Evolutionary conservation across 257 asterid genomes (phyloP).

Genomic region (Penstemon eatonii): DNA sequence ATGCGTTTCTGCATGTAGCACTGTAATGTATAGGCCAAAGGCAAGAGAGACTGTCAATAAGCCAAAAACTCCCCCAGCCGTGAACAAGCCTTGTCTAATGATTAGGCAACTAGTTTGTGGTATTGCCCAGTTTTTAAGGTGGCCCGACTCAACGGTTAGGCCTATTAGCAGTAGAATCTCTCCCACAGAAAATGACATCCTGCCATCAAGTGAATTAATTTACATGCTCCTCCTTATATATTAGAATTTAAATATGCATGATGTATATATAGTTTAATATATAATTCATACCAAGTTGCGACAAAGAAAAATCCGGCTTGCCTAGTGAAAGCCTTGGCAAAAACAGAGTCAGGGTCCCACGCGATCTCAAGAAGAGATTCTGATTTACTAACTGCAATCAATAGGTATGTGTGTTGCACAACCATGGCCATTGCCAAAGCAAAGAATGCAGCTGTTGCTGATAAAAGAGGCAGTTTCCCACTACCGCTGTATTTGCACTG

Average conservation of each 20-base stretch:
- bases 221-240: not conserved
- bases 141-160: constrained; percentile 83
- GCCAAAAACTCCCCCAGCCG: constrained; percentile 78
- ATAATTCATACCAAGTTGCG: constrained; percentile 65
- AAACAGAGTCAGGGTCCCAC: constrained; percentile 58
- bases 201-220: constrained; percentile 20
- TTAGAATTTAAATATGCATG: too few relatives aligned
- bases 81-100: constrained; percentile 64
- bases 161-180: constrained; percentile 78
- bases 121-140: constrained; percentile 64
- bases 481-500: constrained; percentile 58
- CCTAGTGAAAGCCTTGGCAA: constrained; percentile 51
- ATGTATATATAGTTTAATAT: not conserved
- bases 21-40: constrained; percentile 66
- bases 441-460: constrained; percentile 65
- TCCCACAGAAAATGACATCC: constrained; percentile 77
- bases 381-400: constrained; percentile 60
- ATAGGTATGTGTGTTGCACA: constrained; percentile 59
- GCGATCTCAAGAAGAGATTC: constrained; percentile 40
- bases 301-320: constrained; percentile 82
- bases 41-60: constrained; percentile 64
- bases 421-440: constrained; percentile 74
- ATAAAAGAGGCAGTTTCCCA: constrained; percentile 63
- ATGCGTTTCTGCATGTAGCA: constrained; percentile 47
- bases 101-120: constrained; percentile 54